Base-by-base conservation (phyloP, 371 early-diverging fungal genomes). In the Syncephalis plumigaleata region DNA sequence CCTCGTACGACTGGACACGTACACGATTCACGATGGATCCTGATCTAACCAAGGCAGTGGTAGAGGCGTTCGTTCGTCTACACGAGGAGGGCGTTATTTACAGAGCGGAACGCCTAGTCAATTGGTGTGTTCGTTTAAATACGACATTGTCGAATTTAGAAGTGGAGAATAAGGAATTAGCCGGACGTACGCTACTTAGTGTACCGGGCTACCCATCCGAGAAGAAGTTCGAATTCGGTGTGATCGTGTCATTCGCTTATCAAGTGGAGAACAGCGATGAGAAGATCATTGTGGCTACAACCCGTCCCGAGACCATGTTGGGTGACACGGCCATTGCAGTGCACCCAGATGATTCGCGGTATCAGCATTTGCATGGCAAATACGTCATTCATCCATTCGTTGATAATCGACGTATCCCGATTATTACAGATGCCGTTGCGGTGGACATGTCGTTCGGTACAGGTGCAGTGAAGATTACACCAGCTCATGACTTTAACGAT, bases 401-500 rank as follows among this genome's bases (percentile, higher is more conserved):
- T 94, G 72, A 88, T 42, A 73, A 75, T 36, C 81, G 91, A 45
- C 75, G 77, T 53, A 82, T 98, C 52, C 89, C 91, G 36, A 91
- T 98, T 51, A 75, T 98, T 47, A 70, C 90, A 36, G 87, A 90
- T 59, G 91, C 90, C 55, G 78, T 82, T 54, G 78, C 79, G 46
- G 98, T 91, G 43, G 98, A 98, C 53, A 83, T 86, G 75, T 79
- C 71, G 5, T 95, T 98, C 61, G 99, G 98, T 66, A 97, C 98
- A 24, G 99, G 99, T 64, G 92, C 96, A 51, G 92, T 99, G 55
- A 99, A 99, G 78, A 92, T 99, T 51, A 98, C 99, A 1, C 98
- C 94, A 9, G 97, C 98, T n/a, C 98, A 99, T 66, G 99, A 99
- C 70, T 75, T 78, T 55, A 93, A 94, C 73, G 99, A 99, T 82